Conservation (phyloP, 495 filamentous ascomycete genomes). For the Letharia columbiana region DNA sequence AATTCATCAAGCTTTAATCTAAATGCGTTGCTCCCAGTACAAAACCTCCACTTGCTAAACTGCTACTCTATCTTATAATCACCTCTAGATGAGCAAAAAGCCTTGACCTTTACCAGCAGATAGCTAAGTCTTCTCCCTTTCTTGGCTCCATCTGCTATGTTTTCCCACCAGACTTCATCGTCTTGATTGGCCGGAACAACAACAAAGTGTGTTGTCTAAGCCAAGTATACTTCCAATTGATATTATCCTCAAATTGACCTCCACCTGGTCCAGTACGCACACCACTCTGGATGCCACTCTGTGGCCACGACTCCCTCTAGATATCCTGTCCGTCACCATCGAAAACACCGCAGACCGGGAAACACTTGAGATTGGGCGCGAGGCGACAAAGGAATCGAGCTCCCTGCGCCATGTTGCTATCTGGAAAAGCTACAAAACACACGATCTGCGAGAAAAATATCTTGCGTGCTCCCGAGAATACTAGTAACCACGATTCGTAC, state of each 20-base stretch:
- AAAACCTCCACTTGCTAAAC: not conserved
- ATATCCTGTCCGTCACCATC: not conserved
- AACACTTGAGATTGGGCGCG: not conserved
- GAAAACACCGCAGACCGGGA: not conserved
- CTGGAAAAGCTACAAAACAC: not conserved
- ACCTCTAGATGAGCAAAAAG: not conserved
- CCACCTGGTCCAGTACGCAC: not conserved
- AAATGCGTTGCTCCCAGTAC: not conserved
- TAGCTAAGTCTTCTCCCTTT: not conserved
- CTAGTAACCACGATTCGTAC: not conserved
- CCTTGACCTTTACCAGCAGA: not conserved
- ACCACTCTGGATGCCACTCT: not conserved
- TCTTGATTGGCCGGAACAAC: not conserved
- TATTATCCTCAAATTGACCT: not conserved
- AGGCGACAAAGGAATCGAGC: not conserved
- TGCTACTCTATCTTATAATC: not conserved
- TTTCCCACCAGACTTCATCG: not conserved
- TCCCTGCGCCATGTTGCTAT: not conserved
- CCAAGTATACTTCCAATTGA: not conserved
- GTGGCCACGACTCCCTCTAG: not conserved
- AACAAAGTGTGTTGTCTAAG: not conserved
- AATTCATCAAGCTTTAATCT: too few relatives aligned
- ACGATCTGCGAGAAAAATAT: not conserved
- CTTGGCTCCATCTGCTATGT: not conserved
- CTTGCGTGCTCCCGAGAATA: not conserved